Base-by-base conservation (phyloP, 805 yeast species). In the Candida chilensis region DNA sequence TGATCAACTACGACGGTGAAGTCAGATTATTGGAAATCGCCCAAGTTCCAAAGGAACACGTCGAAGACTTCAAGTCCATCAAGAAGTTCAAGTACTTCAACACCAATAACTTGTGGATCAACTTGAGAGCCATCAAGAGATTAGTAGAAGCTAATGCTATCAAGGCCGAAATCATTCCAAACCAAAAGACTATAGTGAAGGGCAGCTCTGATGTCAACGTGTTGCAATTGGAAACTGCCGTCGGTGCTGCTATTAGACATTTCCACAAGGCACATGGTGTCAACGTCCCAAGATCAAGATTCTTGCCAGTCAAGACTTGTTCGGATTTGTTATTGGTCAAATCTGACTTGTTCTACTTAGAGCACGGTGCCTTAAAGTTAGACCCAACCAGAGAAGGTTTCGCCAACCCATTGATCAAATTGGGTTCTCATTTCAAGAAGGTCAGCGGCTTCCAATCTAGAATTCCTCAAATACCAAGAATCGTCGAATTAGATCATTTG, bases 191-290 rank as follows among this genome's bases (percentile, higher is more conserved):
- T 31, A 20, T 20, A 10, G 48, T 42, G 30, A 52, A 61, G 39
- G 95, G 95, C 36, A 74, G 74, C 42, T 63, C 67, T 31, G 96
- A 88, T 42, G 69, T 81, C 44, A 78, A 80, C 50, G 96, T 90
- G 30, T 64, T 90, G 50, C 98, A 90, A 66, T 76, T 92, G 52
- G 98, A 92, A 69, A 92, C 98, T 30, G 98, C 98, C 17, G 95
- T 86, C 45, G 98, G 98, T 68, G 97, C 98, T 24, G 97, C 97
- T 28, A 92, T 92, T 54, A 83, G 95, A 63, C 90, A 88, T 62
- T 92, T 92, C 63, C 69, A 79, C 42, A 83, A 85, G 46, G 96
- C 96, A 18, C 95, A 86, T 49, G 98, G 98, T 63, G 94, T 92
- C 45, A 95, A 87, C 48, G 98, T 92, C 22, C 97, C 98, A 60